phyloP scores from a whole-genome alignment of 345 rosid genomes.

The Diplotaxis tenuifolia region DNA sequence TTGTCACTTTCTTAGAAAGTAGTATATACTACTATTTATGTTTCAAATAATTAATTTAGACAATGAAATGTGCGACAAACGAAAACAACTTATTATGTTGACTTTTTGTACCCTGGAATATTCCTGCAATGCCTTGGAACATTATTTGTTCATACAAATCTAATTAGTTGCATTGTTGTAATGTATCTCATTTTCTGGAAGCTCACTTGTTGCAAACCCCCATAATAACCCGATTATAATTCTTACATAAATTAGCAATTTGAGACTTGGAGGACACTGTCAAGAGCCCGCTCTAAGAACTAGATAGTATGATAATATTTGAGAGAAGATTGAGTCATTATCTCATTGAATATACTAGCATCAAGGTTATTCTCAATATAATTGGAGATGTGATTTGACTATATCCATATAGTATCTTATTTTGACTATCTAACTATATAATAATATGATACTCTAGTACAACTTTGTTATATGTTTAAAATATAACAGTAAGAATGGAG shows the following conservation, averaged over 20 bases:
- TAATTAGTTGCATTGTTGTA: neutral
- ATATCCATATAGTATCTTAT: neutral
- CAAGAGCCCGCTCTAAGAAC: no score
- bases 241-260: no score
- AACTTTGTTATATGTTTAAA: neutral
- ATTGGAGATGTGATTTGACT: neutral
- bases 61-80: neutral
- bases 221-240: no score
- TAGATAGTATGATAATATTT: no score
- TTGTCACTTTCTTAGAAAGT: neutral
- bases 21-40: neutral
- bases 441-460: neutral
- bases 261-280: no score
- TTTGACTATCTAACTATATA: neutral
- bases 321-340: neutral
- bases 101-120: neutral
- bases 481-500: neutral
- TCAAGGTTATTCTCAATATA: neutral
- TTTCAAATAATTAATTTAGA: neutral
- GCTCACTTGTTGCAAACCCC: neutral
- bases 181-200: neutral
- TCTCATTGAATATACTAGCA: neutral
- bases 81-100: neutral
- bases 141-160: neutral
- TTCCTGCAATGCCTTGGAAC: neutral